Conservation (phyloP, 495 filamentous ascomycete species). For the Penicillium ucsense region DNA sequence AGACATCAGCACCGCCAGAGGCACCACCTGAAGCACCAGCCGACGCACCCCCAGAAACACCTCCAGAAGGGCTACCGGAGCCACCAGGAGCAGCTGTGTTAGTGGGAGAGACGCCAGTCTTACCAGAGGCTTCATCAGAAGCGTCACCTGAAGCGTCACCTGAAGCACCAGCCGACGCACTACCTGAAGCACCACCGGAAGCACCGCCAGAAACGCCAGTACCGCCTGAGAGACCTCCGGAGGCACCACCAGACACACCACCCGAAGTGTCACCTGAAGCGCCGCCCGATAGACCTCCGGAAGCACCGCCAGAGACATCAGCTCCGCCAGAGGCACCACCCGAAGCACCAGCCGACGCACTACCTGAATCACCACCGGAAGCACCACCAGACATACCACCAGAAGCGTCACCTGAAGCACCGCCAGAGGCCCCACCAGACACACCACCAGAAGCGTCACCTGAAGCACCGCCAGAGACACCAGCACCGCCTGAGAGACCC, state of each 20-base stretch:
- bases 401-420: neutral
- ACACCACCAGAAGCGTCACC: neutral
- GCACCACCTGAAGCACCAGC: neutral
- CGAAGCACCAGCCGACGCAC: slow-evolving; percentile 1
- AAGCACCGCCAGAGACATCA: neutral
- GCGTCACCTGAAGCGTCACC: neutral
- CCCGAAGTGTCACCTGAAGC: neutral
- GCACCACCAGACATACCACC: neutral
- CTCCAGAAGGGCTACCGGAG: neutral
- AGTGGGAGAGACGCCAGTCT: too few species aligned
- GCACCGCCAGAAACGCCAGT: neutral
- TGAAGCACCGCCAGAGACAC: slow-evolving; percentile 1
- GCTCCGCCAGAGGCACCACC: neutral
- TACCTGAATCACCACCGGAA: neutral
- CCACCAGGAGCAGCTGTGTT: too few species aligned
- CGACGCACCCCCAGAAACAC: neutral
- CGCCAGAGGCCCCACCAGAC: neutral
- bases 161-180: neutral
- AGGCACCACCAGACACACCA: neutral
- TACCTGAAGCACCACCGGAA: neutral
- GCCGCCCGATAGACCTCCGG: neutral
- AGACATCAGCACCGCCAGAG: neutral
- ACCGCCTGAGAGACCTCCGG: too few species aligned
- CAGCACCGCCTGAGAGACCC: neutral
- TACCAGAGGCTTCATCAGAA: slow-evolving; percentile 1